Evolutionary conservation across 768 basidiomycete species (phyloP), one percentile per base, ranked within the genome.

Genomic region (Termitomyces sp.): DNA sequence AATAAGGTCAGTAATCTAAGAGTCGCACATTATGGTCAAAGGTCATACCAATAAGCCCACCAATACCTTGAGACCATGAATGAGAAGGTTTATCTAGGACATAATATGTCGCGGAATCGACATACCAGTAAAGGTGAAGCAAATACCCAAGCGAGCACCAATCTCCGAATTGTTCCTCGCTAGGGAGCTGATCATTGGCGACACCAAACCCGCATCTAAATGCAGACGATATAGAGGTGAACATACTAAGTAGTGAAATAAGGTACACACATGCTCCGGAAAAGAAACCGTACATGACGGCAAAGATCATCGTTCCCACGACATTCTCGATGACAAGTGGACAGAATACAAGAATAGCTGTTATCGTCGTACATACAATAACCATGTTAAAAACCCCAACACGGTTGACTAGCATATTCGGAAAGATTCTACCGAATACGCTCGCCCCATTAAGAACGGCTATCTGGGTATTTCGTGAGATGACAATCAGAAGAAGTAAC

Each of bases 361-460:
- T 33, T 23, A 57, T 42, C 6, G 31, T 21, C 8, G 44, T 53
- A 38, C 45, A 53, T 23, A 74, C 54, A 5, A 74, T 70, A 3
- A 74, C 65, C 5, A 81, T 54, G 59, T 75, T 81, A 42, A 76
- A 71, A 9, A 77, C 70, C 1, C 84, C 82, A 57, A 76, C n/a
- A 73, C 75, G 31, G 82, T 63, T 67, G 17, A 74, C 76, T 30
- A 83, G 61, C 26, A 77, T 66, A 19, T 74, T 75, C 0, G 81
- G 75, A 11, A 82, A 59, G 2, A 78, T 62, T 37, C 85, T 77
- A 5, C 85, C 86, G 41, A 79, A 67, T 19, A 81, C 66, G 50
- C 75, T 75, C 17, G 76, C 72, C 3, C 73, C 83, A 55, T 85
- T 86, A 12, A 85, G 61, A 33, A 86, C 74, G 0, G 82, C 72